These are phyloP conservation scores for Mycena rosella DNA, from an alignment of 768 basidiomycete species.

Conservation along the genomic window DNA sequence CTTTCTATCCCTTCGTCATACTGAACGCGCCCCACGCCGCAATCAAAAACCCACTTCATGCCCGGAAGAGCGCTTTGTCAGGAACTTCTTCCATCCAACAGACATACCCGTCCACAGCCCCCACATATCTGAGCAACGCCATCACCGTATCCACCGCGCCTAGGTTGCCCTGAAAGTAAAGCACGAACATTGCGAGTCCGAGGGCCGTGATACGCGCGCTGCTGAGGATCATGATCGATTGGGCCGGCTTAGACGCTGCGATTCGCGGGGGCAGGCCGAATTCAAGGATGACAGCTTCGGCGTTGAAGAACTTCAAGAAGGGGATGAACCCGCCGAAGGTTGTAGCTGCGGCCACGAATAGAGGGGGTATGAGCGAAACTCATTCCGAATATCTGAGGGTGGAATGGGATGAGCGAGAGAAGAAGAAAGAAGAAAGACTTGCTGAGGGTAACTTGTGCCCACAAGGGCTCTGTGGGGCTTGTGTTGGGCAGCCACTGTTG, in stretches of 20 bases:
- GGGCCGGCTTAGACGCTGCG: not conserved
- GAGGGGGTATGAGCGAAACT: not conserved
- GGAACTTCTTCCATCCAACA: not conserved
- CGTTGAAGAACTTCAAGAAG: conserved; percentile 6
- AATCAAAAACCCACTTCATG: not conserved
- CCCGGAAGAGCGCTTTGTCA: not conserved
- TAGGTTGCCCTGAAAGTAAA: not conserved
- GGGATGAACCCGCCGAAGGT: not conserved
- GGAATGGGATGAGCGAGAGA: no score
- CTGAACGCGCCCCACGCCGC: not conserved
- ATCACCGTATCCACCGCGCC: not conserved
- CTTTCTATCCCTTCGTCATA: not conserved
- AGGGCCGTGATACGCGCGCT: not conserved
- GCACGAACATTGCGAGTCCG: not conserved
- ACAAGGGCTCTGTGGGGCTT: no score
- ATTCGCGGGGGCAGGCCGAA: not conserved
- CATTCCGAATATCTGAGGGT: no score
- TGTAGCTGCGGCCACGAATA: not conserved
- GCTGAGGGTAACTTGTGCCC: no score
- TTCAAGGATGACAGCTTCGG: not conserved
- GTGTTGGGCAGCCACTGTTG: no score
- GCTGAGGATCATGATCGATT: not conserved
- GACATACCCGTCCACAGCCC: not conserved
- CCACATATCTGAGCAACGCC: not conserved
- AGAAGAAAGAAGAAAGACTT: no score